Base-by-base conservation (phyloP, 1,284 basidiomycete species). In the Neolentinus lepideus region DNA sequence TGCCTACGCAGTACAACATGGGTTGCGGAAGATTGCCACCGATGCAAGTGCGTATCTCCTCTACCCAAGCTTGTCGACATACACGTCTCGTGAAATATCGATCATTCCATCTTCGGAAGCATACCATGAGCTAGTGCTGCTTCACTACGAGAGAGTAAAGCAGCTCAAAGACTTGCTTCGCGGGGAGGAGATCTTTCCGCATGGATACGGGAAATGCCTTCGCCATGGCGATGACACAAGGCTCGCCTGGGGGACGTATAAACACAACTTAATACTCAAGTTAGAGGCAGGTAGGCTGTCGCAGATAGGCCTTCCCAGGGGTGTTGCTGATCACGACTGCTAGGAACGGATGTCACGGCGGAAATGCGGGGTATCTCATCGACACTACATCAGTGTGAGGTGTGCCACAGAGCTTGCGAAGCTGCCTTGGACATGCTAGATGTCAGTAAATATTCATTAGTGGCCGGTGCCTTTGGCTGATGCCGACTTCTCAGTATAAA, bases 361-460 rank as follows among this genome's bases (percentile, higher is more conserved):
- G 83, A 84, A 67, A 86, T 87, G 84, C 69, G 68, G 19, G 24
- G 53, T 21, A 62, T 74, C n/a, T 64, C 76, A 31, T 65, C 65
- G 25, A 70, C 71, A 22, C 66, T 76, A 10, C 67, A 75, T 29
- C 61, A 64, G 21, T 86, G 84, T 58, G 66, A 71, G 54, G 64
- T 64, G n/a, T 86, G 84, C 62, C 64, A 68, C 53, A 83, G 78
- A 61, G 84, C 82, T 10, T 79, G 76, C 59, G 71, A 60, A 27
- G 81, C 81, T 12, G 82, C 84, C n/a, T 71, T 82, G 10, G 76
- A 78, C n/a, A 85, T 86, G 84, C 75, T 86, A 53, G 70, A 71
- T 54, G 84, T 86, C 65, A 70, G 74, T 60, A 11, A 16, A 24
- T 26, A 25, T 10, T 10, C 6, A 51, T 43, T 46, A 38, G 26